These are phyloP conservation scores for Nicotiana tomentosiformis DNA, from an alignment of 257 asterid genomes.

Conservation along the genomic window DNA sequence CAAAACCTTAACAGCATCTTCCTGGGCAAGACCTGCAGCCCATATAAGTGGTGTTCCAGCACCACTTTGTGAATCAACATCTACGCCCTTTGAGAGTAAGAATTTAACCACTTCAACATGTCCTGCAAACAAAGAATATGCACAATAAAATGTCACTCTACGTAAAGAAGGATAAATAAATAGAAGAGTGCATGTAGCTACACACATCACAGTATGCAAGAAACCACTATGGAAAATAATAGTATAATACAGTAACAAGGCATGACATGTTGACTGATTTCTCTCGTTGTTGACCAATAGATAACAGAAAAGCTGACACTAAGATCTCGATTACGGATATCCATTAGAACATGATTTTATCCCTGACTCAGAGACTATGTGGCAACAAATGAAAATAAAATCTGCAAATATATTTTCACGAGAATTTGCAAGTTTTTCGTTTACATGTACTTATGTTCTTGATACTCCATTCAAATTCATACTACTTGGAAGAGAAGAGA, in stretches of 20 bases:
- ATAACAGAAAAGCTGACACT: neutral
- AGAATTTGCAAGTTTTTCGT: neutral
- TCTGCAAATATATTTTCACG: neutral
- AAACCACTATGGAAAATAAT: neutral
- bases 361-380: neutral
- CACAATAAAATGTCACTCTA: neutral
- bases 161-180: neutral
- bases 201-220: neutral
- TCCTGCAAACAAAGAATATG: slow-evolving; percentile 46
- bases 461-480: neutral
- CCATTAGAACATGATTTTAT: neutral
- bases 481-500: neutral
- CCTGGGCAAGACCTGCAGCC: slow-evolving; percentile 96
- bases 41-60: slow-evolving; percentile 89
- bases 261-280: neutral
- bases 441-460: neutral
- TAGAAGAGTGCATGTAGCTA: neutral
- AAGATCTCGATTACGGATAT: neutral
- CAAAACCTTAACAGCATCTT: slow-evolving; percentile 69
- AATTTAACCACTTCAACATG: slow-evolving; percentile 57
- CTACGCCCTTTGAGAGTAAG: slow-evolving; percentile 54
- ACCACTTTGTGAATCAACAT: slow-evolving; percentile 81
- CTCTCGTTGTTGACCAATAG: neutral
- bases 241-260: neutral
- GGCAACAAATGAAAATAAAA: neutral